Conservation (phyloP, 1,139 yeast genomes). For the Tardiomyces blankii region DNA sequence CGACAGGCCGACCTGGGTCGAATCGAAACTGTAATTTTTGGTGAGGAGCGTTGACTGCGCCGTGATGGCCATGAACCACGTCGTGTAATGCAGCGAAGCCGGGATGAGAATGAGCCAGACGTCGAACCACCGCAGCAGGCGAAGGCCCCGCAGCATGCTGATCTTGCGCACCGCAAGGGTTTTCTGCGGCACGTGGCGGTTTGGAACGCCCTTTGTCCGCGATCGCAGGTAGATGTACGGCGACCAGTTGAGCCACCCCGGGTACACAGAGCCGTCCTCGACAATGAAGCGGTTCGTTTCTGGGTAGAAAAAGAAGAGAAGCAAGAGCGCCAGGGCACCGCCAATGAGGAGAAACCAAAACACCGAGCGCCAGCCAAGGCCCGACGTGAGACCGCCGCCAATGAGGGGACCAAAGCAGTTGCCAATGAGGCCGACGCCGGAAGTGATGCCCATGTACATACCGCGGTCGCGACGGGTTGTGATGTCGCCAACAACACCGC, state of each 20-base stretch:
- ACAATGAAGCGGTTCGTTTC: constrained; percentile 62
- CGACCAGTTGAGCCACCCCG: constrained; percentile 9
- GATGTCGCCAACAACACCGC: constrained; percentile 61
- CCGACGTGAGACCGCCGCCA: constrained; percentile 53
- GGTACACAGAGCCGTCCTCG: constrained; percentile 42
- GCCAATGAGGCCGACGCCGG: constrained; percentile 59
- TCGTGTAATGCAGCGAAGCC: constrained; percentile 48
- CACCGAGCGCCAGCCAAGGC: constrained; percentile 64
- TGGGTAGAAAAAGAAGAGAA: constrained; percentile 35
- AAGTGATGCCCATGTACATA: constrained; percentile 44
- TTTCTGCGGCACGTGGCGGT: constrained; percentile 5
- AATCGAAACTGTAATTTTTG: constrained; percentile 36
- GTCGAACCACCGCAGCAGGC: constrained; percentile 21
- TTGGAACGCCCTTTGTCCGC: constrained; percentile 7
- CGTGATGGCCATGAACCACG: constrained; percentile 63
- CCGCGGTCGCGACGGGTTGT: constrained; percentile 56
- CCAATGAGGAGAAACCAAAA: constrained; percentile 65
- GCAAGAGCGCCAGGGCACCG: constrained; percentile 34
- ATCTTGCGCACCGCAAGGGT: constrained; percentile 38
- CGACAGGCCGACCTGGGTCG: constrained; percentile 50
- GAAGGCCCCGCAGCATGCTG: constrained; percentile 25
- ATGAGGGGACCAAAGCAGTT: constrained; percentile 68
- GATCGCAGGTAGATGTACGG: constrained; percentile 17
- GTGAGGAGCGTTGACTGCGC: constrained; percentile 47
- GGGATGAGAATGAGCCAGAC: constrained; percentile 36